Base-by-base conservation (phyloP, 257 asterid species). In the Phtheirospermum japonicum region DNA sequence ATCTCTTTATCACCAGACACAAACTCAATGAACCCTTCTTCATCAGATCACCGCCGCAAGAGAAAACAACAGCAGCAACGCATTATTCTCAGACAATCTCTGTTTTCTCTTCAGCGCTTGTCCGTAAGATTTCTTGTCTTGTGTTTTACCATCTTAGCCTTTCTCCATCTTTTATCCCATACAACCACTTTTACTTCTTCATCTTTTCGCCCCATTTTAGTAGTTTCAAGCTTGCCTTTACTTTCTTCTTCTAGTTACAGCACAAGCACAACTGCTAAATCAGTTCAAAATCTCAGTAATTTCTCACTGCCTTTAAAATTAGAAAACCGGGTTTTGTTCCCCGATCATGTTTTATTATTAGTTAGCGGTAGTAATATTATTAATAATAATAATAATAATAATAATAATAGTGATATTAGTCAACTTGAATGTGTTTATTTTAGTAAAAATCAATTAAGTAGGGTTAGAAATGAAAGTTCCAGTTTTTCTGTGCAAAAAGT, bases 271-370 rank as follows among this genome's bases (percentile, higher is more conserved):
- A 48, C 78, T 49, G 75, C 63, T n/a, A 57, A 79, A 46, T 62
- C 89, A 19, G 74, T 74, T 59, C 71, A 68, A 51, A 81, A 72
- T 73, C 77, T 80, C 68, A 69, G 67, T 34, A 53, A 69, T 36
- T 65, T n/a, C 23, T 37, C 57, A 5, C 59, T 71, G 18, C 84
- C 79, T 0, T 65, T 80, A 75, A 70, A 60, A 64, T 64, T 85
- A 1, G 90, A 89, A 80, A 80, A 80, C 76, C 56, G 89, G 77
- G 87, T 93, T 73, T 63, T 83, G 73, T 80, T 89, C 62, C 92
- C 96, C 40, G 97, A 93, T 68, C 96, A 93, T 67, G 73, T 93
- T 14, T 73, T 89, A 57, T 52, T 93, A 57, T 31, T 89, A 68
- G 85, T 84, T 53, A 61, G 54, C 34, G 69, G 69, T 36, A n/a